Evolutionary conservation across 768 basidiomycete genomes (phyloP), one percentile per base, ranked within the genome.

Genomic region (Suillus variegatus): DNA sequence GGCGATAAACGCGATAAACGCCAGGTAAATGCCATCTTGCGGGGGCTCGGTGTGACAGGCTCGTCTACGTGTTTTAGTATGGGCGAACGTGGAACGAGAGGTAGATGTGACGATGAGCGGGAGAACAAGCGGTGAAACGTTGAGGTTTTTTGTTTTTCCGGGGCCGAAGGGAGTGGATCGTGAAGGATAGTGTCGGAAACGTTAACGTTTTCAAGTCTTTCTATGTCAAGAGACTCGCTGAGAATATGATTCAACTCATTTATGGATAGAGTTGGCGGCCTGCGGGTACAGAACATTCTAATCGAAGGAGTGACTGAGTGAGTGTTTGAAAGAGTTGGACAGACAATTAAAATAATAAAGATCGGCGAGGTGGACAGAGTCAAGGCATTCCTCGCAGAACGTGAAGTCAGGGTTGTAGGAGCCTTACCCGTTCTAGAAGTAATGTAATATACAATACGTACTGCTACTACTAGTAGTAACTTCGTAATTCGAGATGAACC

Each of bases 171-270:
- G 70, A 68, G 69, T 58, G 73, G 32, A 36, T 61, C 64, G 32
- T 65, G 64, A 74, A 73, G 12, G 76, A 76, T 13, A 40, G 75
- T 61, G 44, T 69, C 69, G 6, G 70, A 36, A 65, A 64, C 57
- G 32, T 58, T 55, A 49, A 64, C 38, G 41, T 62, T 54, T 18
- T 64, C 54, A 32, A 71, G 36, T n/a, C 54, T 35, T n/a, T 55
- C 54, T 3, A 55, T 44, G 64, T 77, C 75, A 14, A 75, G 71
- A 22, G 76, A 77, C 70, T 76, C 76, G 70, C 70, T 68, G 66
- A 77, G 68, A 69, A 77, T 72, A 65, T 75, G 75, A 66, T 72
- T 77, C 47, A 77, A 77, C 68, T 76, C 76, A 54, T 64, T 75
- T 61, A 77, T 44, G 4, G 75, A 65, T 63, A 76, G 67, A 28